Evolutionary conservation across 192 early-diverging fungal genomes (phyloP).

Genomic region (Entomortierella lignicola): DNA sequence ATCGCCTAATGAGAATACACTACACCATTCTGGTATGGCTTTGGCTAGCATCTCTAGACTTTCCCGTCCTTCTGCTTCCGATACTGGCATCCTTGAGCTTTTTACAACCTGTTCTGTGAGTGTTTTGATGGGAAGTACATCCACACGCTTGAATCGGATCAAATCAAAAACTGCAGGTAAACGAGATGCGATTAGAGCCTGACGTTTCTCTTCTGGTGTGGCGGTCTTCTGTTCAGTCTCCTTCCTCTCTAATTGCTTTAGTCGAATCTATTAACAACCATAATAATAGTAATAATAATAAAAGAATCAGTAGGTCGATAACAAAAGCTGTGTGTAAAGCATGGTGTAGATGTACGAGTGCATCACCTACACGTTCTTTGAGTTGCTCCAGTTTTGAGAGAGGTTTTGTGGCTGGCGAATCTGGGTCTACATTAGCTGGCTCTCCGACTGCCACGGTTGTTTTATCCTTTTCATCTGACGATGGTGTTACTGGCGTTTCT

Average conservation of each 20-base stretch:
- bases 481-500: constrained; percentile 1
- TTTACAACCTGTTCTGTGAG: constrained; percentile 32
- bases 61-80: constrained; percentile 26
- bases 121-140: constrained; percentile 21
- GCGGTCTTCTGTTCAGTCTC: not conserved
- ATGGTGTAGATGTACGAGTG: too few relatives aligned
- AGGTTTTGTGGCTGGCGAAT: not conserved
- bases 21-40: constrained; percentile 44
- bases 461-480: not conserved
- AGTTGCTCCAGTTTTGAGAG: constrained; percentile 33
- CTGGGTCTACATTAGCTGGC: not conserved
- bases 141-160: constrained; percentile 46
- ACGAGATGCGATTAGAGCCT: constrained; percentile 14
- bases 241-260: constrained; percentile 29
- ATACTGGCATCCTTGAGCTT: constrained; percentile 39
- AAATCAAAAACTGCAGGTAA: constrained; percentile 42
- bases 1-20: constrained; percentile 18
- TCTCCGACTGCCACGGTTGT: not conserved
- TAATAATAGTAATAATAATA: not conserved
- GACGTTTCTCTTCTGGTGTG: constrained; percentile 30
- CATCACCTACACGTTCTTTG: constrained; percentile 28
- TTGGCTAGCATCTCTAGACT: constrained; percentile 40
- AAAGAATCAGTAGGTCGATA: too few relatives aligned
- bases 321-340: too few relatives aligned
- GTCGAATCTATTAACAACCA: constrained; percentile 23